These are phyloP conservation scores for Ophiostoma quercus DNA, from an alignment of 2,329 filamentous ascomycete genomes.

Conservation along the genomic window DNA sequence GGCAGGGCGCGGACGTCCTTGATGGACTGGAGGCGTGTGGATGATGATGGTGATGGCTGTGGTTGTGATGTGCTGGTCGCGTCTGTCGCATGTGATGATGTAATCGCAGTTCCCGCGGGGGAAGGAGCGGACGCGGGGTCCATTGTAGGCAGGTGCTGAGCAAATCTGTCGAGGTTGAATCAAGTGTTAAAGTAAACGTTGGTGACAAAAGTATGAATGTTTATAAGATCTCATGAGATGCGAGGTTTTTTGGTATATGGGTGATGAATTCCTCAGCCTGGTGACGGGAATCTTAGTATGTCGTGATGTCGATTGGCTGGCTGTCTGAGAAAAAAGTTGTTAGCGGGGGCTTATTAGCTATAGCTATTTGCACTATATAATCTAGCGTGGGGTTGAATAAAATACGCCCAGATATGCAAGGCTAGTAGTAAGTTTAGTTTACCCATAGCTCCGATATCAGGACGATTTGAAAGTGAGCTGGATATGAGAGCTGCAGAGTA, in stretches of 20 bases:
- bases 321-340: slow-evolving; percentile 13
- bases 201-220: no score
- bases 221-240: no score
- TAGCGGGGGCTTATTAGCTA: slow-evolving; percentile 12
- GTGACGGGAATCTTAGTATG: background rate
- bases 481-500: no score
- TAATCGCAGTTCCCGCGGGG: slow-evolving; percentile 12
- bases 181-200: no score
- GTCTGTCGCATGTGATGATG: slow-evolving; percentile 15
- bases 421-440: background rate
- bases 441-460: background rate
- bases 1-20: slow-evolving; percentile 41
- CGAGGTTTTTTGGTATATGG: no score
- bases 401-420: background rate
- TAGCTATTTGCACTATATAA: background rate
- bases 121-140: slow-evolving; percentile 18
- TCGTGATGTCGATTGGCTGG: slow-evolving; percentile 15
- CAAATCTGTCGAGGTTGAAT: no score
- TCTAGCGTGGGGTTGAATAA: background rate
- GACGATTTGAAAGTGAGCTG: background rate
- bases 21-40: slow-evolving; percentile 12
- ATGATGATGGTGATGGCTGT: background rate
- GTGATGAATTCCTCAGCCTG: background rate
- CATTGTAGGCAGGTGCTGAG: background rate
- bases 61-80: slow-evolving; percentile 6